Evolutionary conservation across 257 asterid genomes (phyloP).

Genomic region (Lycium ferocissimum): DNA sequence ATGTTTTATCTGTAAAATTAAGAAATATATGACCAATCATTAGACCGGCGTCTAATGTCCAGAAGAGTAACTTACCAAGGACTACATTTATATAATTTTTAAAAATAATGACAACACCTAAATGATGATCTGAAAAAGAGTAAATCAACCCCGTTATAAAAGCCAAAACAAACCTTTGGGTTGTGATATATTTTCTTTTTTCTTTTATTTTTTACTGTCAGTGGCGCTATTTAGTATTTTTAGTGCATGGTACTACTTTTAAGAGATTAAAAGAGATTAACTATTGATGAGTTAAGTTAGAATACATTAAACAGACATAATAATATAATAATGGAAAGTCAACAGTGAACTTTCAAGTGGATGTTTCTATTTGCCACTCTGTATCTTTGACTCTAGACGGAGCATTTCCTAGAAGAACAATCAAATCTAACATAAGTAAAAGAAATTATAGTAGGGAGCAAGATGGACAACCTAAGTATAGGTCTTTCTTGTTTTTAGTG

Average conservation of each 20-base stretch:
- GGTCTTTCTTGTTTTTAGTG: slow-evolving; percentile 9
- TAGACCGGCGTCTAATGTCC: too few species aligned
- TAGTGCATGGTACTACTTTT: neutral
- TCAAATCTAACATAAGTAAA: neutral
- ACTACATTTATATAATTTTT: too few species aligned
- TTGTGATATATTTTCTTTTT: neutral
- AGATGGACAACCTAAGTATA: slow-evolving; percentile 15
- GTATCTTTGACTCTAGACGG: neutral
- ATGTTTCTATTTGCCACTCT: neutral
- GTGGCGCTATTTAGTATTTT: neutral
- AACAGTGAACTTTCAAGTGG: slow-evolving; percentile 17
- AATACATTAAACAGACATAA: neutral
- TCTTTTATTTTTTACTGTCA: neutral
- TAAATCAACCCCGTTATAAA: too few species aligned
- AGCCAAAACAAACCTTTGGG: neutral
- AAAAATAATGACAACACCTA: too few species aligned
- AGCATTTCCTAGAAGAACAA: neutral
- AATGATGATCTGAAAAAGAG: too few species aligned
- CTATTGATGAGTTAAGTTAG: neutral
- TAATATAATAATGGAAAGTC: neutral
- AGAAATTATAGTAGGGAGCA: neutral
- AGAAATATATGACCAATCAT: too few species aligned
- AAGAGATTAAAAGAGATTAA: neutral
- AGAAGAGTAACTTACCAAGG: too few species aligned
- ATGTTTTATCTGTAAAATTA: too few species aligned